A percentile compares a stretch with the other conserved stretches of the same genome.
These are phyloP conservation scores for Paecilomyces sp. DNA, from an alignment of 2,329 filamentous ascomycete genomes.

Conservation along the genomic window DNA sequence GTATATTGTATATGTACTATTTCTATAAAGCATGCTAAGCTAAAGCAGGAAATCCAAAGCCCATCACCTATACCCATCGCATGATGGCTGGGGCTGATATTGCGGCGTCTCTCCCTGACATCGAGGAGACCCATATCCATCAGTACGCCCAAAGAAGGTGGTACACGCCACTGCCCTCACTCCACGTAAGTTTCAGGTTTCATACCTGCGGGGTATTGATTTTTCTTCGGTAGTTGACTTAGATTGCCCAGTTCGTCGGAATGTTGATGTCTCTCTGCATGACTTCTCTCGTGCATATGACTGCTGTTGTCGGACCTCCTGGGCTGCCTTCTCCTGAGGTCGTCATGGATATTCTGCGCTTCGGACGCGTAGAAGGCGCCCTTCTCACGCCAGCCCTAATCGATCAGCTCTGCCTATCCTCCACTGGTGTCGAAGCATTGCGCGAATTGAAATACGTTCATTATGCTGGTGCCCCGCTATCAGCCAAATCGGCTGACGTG, in stretches of 20 bases:
- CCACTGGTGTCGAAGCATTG: slow-evolving; percentile 9
- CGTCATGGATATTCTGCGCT: slow-evolving; percentile 11
- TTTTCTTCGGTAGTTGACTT: not conserved
- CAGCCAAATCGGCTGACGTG: slow-evolving; percentile 16
- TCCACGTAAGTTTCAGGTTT: not conserved
- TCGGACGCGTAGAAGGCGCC: slow-evolving; percentile 9
- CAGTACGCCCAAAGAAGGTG: slow-evolving; percentile 8
- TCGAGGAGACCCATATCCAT: slow-evolving; percentile 6
- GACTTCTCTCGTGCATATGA: slow-evolving; percentile 9
- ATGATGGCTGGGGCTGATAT: slow-evolving; percentile 11
- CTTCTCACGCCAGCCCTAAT: slow-evolving; percentile 15
- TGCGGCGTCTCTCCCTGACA: slow-evolving; percentile 1
- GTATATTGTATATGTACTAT: not conserved
- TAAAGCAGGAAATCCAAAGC: slow-evolving; percentile 9
- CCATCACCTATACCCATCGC: slow-evolving; percentile 14
- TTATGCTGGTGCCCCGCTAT: slow-evolving; percentile 18
- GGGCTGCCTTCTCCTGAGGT: slow-evolving; percentile 4
- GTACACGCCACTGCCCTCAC: slow-evolving; percentile 12
- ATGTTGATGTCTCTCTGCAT: not conserved
- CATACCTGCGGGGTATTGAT: not conserved
- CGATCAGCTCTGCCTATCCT: slow-evolving; percentile 11
- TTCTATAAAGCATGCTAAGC: not conserved
- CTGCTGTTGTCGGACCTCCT: slow-evolving; percentile 12
- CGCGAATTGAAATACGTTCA: slow-evolving; percentile 9
- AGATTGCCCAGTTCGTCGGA: not conserved